A percentile compares a stretch with the other conserved stretches of the same genome.
Conservation (phyloP, 345 rosid species). For the Lepidium sativum region DNA sequence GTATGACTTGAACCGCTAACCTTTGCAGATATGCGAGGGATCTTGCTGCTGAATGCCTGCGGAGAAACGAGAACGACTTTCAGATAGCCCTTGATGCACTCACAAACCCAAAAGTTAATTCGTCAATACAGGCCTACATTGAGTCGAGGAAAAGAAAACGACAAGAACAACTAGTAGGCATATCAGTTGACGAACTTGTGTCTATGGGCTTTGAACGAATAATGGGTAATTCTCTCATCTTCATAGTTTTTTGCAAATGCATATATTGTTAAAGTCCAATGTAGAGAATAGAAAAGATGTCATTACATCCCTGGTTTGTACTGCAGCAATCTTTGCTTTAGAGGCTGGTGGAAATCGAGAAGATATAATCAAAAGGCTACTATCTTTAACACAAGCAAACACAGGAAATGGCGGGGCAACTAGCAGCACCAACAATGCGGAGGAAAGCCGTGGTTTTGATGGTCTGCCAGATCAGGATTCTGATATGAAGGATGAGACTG, state of each 20-base stretch:
- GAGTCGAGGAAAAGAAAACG: constrained; percentile 74
- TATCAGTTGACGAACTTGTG: constrained; percentile 49
- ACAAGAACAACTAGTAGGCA: constrained; percentile 26
- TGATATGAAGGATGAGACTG: constrained; percentile 60
- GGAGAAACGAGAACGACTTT: constrained; percentile 80
- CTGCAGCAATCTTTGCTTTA: constrained; percentile 52
- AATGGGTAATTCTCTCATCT: constrained; percentile 37
- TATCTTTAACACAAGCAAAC: constrained; percentile 26
- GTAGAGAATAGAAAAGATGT: not conserved
- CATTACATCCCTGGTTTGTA: not conserved
- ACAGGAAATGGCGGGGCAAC: not conserved
- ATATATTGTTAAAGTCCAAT: not conserved
- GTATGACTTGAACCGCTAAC: not conserved
- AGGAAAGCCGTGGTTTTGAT: not conserved
- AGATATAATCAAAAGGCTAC: constrained; percentile 42
- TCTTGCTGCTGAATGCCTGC: constrained; percentile 84
- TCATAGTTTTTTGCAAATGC: not conserved
- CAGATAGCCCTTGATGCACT: constrained; percentile 81
- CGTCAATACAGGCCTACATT: constrained; percentile 55
- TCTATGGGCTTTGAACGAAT: constrained; percentile 85
- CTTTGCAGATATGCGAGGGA: constrained; percentile 69
- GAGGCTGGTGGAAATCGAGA: constrained; percentile 43
- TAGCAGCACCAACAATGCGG: not conserved
- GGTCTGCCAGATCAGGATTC: constrained; percentile 38
- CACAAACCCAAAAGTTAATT: constrained; percentile 62